phyloP scores from a whole-genome alignment of 2,329 filamentous ascomycete genomes.

The Corynespora cassiicola region DNA sequence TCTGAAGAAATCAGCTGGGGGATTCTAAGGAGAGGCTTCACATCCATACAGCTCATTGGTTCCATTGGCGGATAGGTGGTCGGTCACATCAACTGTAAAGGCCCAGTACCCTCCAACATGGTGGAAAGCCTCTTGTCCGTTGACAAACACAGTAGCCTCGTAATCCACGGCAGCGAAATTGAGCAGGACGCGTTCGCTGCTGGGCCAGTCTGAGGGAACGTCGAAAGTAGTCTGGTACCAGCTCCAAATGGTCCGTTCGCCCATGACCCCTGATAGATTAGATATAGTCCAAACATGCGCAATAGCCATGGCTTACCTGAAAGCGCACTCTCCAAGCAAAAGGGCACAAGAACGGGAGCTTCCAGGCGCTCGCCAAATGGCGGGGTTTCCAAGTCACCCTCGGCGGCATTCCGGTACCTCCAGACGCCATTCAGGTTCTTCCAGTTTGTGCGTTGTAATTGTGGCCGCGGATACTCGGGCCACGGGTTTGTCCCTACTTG shows the following conservation, averaged over 20 bases:
- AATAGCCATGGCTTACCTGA: slow-evolving; percentile 47
- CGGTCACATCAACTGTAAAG: slow-evolving; percentile 66
- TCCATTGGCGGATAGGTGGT: slow-evolving; percentile 47
- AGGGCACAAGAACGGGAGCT: slow-evolving; percentile 58
- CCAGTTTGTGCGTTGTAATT: slow-evolving; percentile 61
- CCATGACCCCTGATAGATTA: slow-evolving; percentile 56
- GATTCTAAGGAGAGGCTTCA: too few relatives aligned
- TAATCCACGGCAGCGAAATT: slow-evolving; percentile 68
- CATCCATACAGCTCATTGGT: slow-evolving; percentile 62
- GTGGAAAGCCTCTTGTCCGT: slow-evolving; percentile 58
- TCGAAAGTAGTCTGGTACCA: slow-evolving; percentile 61
- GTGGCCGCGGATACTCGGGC: slow-evolving; percentile 66
- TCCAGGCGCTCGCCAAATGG: slow-evolving; percentile 53
- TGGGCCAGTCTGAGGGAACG: slow-evolving; percentile 56
- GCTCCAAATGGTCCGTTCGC: slow-evolving; percentile 45
- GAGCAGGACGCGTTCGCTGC: slow-evolving; percentile 53
- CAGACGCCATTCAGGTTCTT: slow-evolving; percentile 66
- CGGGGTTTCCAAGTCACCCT: slow-evolving; percentile 49
- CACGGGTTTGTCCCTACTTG: slow-evolving; percentile 61
- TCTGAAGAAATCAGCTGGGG: slow-evolving; percentile 40
- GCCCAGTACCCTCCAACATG: slow-evolving; percentile 68
- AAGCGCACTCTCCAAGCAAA: slow-evolving; percentile 61
- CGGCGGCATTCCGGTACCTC: slow-evolving; percentile 56
- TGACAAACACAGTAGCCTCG: slow-evolving; percentile 65
- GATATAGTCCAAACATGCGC: too few relatives aligned